These are phyloP conservation scores for Epichloe hybrida DNA, from an alignment of 2,329 filamentous ascomycete genomes.

Conservation along the genomic window DNA sequence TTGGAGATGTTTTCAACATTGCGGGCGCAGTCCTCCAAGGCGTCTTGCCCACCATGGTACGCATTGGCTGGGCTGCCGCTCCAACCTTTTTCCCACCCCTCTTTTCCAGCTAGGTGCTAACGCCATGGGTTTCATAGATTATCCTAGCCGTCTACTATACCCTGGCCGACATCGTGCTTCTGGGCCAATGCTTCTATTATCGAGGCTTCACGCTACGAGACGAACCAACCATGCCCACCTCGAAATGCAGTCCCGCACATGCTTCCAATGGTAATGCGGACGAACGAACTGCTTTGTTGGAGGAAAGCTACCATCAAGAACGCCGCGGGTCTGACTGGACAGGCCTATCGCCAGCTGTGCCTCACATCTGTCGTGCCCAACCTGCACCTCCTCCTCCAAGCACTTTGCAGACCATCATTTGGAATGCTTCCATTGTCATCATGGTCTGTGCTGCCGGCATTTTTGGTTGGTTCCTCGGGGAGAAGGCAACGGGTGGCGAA, in stretches of 20 bases:
- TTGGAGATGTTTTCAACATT: slow-evolving; percentile 94
- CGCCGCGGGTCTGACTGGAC: slow-evolving; percentile 43
- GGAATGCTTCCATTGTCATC: slow-evolving; percentile 63
- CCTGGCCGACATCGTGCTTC: slow-evolving; percentile 74
- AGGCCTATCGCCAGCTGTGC: slow-evolving; percentile 67
- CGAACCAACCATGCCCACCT: slow-evolving; percentile 27
- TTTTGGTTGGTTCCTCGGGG: slow-evolving; percentile 67
- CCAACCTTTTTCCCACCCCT: not conserved
- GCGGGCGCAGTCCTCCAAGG: slow-evolving; percentile 82
- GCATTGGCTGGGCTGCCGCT: slow-evolving; percentile 5
- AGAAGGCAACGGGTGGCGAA: slow-evolving; percentile 25
- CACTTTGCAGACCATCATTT: slow-evolving; percentile 43
- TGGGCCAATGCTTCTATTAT: slow-evolving; percentile 92
- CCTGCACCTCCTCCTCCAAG: slow-evolving; percentile 35
- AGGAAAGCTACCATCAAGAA: slow-evolving; percentile 29
- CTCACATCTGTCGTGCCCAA: slow-evolving; percentile 45
- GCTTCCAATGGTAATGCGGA: slow-evolving; percentile 23
- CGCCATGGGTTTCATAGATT: slow-evolving; percentile 31
- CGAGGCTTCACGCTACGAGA: slow-evolving; percentile 62
- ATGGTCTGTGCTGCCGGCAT: slow-evolving; percentile 77
- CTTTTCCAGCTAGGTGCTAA: not conserved
- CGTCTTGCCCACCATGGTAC: slow-evolving; percentile 81
- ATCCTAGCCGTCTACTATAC: slow-evolving; percentile 94
- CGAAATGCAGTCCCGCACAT: slow-evolving; percentile 24
- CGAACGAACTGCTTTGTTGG: slow-evolving; percentile 40